Conservation (phyloP, 2,329 filamentous ascomycete genomes). For the Aspergillus carbonarius region DNA sequence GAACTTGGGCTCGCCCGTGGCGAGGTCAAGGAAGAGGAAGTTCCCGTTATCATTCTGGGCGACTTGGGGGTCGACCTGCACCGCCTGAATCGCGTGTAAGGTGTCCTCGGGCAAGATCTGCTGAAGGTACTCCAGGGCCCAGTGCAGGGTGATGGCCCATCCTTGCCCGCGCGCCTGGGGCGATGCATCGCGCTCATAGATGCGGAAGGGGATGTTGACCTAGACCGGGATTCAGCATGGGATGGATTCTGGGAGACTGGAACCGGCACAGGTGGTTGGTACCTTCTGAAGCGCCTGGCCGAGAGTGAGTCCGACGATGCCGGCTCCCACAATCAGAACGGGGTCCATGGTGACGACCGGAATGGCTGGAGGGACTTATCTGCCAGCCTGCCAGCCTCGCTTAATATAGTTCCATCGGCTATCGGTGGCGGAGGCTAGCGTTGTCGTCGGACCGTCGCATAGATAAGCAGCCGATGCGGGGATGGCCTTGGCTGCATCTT, state of each 20-base stretch:
- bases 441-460: slow-evolving; percentile 24
- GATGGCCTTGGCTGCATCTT: too few species aligned
- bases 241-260: too few species aligned
- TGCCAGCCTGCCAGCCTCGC: background rate
- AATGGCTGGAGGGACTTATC: background rate
- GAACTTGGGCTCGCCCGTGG: slow-evolving; percentile 29
- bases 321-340: slow-evolving; percentile 28
- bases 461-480: slow-evolving; percentile 23
- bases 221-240: background rate
- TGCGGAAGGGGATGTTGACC: slow-evolving; percentile 30
- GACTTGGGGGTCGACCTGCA: slow-evolving; percentile 26
- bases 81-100: slow-evolving; percentile 16
- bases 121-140: slow-evolving; percentile 25
- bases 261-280: background rate
- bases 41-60: slow-evolving; percentile 25
- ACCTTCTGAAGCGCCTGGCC: slow-evolving; percentile 25
- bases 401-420: background rate
- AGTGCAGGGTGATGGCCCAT: slow-evolving; percentile 30
- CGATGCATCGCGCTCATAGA: slow-evolving; percentile 31
- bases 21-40: slow-evolving; percentile 31
- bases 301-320: slow-evolving; percentile 27
- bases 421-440: background rate
- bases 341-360: slow-evolving; percentile 16
- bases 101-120: slow-evolving; percentile 20
- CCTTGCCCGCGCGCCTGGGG: slow-evolving; percentile 26